phyloP scores from a whole-genome alignment of 1,284 basidiomycete species.

The Hemileia vastatrix region DNA sequence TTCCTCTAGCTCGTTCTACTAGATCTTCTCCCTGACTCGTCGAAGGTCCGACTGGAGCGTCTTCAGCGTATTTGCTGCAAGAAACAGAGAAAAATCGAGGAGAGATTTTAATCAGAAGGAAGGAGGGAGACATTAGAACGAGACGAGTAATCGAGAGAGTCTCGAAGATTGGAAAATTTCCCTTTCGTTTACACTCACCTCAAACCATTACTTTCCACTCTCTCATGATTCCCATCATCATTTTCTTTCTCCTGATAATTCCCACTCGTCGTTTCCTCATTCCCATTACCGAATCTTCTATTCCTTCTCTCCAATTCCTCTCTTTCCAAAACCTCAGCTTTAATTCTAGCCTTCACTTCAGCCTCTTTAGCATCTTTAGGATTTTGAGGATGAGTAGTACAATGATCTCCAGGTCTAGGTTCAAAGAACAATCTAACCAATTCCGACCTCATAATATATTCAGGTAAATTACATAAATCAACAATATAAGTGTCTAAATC shows the following conservation, averaged over 20 bases:
- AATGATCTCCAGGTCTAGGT: constrained; percentile 75
- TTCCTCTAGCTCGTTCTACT: too few species aligned
- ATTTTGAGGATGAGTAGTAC: constrained; percentile 26
- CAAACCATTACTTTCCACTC: background rate
- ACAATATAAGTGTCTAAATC: constrained; percentile 85
- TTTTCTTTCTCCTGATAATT: constrained; percentile 12
- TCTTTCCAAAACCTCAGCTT: constrained; percentile 54
- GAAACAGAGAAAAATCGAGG: too few species aligned
- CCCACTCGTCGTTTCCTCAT: constrained; percentile 16
- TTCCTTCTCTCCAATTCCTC: constrained; percentile 41
- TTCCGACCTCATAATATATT: constrained; percentile 67
- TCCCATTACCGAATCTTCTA: constrained; percentile 6
- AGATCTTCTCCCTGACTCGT: too few species aligned
- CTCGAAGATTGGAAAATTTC: too few species aligned
- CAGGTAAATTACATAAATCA: constrained; percentile 61
- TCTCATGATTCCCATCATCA: background rate
- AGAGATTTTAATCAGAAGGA: too few species aligned
- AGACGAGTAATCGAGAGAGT: too few species aligned
- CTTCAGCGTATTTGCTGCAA: too few species aligned
- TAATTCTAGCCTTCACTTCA: constrained; percentile 46
- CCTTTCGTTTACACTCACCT: too few species aligned
- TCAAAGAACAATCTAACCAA: constrained; percentile 77
- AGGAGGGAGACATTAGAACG: constrained; percentile 6
- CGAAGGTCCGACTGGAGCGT: constrained; percentile 7
- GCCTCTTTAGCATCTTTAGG: background rate